Conservation (phyloP, 192 early-diverging fungal species). For the Coemansia sp. region DNA sequence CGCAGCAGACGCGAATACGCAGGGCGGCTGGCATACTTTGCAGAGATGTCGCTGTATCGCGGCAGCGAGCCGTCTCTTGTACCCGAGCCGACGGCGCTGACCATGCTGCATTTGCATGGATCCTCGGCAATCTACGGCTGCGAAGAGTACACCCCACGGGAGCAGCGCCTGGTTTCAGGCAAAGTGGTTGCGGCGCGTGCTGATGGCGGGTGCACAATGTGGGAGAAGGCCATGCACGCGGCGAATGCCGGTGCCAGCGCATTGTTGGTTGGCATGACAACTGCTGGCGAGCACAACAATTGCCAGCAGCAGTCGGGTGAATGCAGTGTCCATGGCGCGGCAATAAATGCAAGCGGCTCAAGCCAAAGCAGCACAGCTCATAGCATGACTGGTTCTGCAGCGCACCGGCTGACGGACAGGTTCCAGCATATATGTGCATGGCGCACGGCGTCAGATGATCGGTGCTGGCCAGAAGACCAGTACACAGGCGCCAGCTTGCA, state of each 20-base stretch:
- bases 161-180: conserved; percentile 19
- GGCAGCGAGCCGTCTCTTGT: conserved; percentile 11
- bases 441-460: conserved; percentile 6
- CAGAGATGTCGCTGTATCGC: conserved; percentile 38
- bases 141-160: conserved; percentile 36
- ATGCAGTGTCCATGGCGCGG: background rate
- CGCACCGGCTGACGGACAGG: conserved; percentile 12
- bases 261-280: conserved; percentile 24
- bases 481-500: background rate
- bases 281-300: conserved; percentile 1
- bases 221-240: conserved; percentile 44
- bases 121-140: conserved; percentile 38
- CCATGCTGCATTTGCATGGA: conserved; percentile 28
- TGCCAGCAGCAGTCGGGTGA: background rate
- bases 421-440: conserved; percentile 13
- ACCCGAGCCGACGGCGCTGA: conserved; percentile 21
- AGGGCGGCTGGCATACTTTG: conserved; percentile 37
- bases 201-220: conserved; percentile 34
- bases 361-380: background rate
- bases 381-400: background rate
- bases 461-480: conserved; percentile 19
- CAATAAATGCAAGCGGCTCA: conserved; percentile 8
- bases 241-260: conserved; percentile 37
- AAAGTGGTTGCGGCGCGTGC: conserved; percentile 34
- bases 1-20: conserved; percentile 16